Conservation (phyloP, 1,284 basidiomycete genomes). For the Microbotryomycetes sp. region DNA sequence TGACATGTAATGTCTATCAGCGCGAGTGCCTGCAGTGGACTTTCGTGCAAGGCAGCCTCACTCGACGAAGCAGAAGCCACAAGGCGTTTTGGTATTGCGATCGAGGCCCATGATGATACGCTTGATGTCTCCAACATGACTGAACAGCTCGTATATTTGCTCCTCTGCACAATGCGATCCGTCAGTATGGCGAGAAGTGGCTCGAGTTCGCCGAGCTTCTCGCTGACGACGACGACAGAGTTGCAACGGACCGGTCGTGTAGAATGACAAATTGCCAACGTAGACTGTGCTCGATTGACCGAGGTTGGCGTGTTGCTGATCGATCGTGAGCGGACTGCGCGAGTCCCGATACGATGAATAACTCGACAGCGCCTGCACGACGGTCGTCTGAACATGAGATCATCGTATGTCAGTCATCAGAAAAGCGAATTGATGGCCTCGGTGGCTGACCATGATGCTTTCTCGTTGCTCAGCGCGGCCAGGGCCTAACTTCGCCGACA, state of each 20-base stretch:
- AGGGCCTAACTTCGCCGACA: no score
- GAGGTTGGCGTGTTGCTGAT: slow-evolving; percentile 46
- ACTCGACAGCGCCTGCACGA: slow-evolving; percentile 25
- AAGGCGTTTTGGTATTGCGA: slow-evolving; percentile 93
- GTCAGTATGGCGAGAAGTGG: slow-evolving; percentile 37
- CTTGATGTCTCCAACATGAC: slow-evolving; percentile 87
- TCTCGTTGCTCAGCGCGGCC: no score
- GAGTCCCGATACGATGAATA: slow-evolving; percentile 42
- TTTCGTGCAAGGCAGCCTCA: slow-evolving; percentile 35
- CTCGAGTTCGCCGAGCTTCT: not conserved
- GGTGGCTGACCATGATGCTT: no score
- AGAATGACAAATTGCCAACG: slow-evolving; percentile 93
- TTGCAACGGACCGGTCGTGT: slow-evolving; percentile 3
- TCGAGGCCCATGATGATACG: slow-evolving; percentile 99
- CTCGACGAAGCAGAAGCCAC: slow-evolving; percentile 99
- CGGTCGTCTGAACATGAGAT: slow-evolving; percentile 7
- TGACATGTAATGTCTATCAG: no score
- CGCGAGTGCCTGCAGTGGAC: no score
- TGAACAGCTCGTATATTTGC: slow-evolving; percentile 97
- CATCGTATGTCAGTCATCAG: no score
- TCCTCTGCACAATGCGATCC: slow-evolving; percentile 58
- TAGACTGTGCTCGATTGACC: slow-evolving; percentile 47
- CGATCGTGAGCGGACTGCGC: slow-evolving; percentile 35
- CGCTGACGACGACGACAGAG: not conserved
- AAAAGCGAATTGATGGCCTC: no score